phyloP scores from a whole-genome alignment of 2,329 filamentous ascomycete species.

The Neoascochyta sp. region DNA sequence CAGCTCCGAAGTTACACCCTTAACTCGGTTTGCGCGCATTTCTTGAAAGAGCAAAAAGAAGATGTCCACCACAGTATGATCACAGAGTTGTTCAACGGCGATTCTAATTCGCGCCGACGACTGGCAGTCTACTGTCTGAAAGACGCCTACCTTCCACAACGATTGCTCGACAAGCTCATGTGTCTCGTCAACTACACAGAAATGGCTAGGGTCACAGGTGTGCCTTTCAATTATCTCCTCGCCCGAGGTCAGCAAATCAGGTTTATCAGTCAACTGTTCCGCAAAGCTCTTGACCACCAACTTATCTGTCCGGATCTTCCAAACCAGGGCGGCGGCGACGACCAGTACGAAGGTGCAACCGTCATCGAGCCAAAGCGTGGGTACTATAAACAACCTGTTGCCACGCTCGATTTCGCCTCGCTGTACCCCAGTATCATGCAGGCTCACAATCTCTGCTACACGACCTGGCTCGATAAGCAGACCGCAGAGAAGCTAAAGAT shows the following conservation, averaged over 20 bases:
- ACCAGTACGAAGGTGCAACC: slow-evolving; percentile 95
- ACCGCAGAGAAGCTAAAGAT: slow-evolving; percentile 72
- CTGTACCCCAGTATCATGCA: slow-evolving; percentile 99
- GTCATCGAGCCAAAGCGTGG: slow-evolving; percentile 93
- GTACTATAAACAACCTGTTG: slow-evolving; percentile 92
- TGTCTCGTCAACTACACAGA: slow-evolving; percentile 99
- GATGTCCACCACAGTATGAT: slow-evolving; percentile 99
- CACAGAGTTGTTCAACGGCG: slow-evolving; percentile 95
- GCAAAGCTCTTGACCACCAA: slow-evolving; percentile 88
- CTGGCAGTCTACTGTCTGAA: slow-evolving; percentile 95
- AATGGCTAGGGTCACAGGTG: slow-evolving; percentile 98
- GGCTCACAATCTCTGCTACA: slow-evolving; percentile 97
- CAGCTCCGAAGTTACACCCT: slow-evolving; percentile 95
- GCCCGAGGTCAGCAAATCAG: slow-evolving; percentile 94
- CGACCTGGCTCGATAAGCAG: slow-evolving; percentile 77
- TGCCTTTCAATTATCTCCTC: slow-evolving; percentile 92
- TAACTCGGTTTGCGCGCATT: slow-evolving; percentile 93
- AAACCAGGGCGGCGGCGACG: slow-evolving; percentile 62
- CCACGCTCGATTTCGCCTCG: slow-evolving; percentile 96
- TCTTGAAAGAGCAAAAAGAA: slow-evolving; percentile 95
- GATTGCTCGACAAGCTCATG: slow-evolving; percentile 95
- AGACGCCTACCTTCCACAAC: slow-evolving; percentile 90
- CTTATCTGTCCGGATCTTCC: slow-evolving; percentile 87
- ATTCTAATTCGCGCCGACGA: slow-evolving; percentile 83
- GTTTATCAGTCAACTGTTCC: slow-evolving; percentile 94